These are phyloP conservation scores for Chaetomiaceae sp. DNA, from an alignment of 2,329 filamentous ascomycete species.

Conservation along the genomic window DNA sequence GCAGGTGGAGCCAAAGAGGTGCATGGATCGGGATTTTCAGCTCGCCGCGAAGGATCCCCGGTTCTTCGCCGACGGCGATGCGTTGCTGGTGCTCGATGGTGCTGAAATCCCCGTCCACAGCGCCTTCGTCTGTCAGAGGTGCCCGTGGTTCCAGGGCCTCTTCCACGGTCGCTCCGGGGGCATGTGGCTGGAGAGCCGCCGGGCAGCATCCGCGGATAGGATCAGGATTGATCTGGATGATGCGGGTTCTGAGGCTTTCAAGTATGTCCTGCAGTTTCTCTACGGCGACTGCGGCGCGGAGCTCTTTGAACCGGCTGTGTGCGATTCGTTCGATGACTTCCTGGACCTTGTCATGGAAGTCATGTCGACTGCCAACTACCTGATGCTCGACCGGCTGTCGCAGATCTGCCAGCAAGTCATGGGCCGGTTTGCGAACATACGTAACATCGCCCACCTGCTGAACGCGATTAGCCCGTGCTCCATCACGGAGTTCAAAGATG, in stretches of 20 bases:
- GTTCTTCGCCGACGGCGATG: constrained; percentile 76
- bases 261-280: constrained; percentile 70
- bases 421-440: constrained; percentile 74
- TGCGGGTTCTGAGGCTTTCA: constrained; percentile 65
- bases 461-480: constrained; percentile 82
- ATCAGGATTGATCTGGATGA: constrained; percentile 78
- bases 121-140: constrained; percentile 70
- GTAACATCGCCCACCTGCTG: constrained; percentile 79
- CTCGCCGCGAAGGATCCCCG: constrained; percentile 59
- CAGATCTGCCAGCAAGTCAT: constrained; percentile 83
- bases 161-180: constrained; percentile 85
- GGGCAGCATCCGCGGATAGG: constrained; percentile 37
- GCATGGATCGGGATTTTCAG: constrained; percentile 63
- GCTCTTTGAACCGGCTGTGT: constrained; percentile 71
- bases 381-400: constrained; percentile 88
- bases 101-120: constrained; percentile 71
- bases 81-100: constrained; percentile 70
- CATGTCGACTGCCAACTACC: constrained; percentile 81
- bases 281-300: constrained; percentile 78
- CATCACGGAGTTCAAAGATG: constrained; percentile 79
- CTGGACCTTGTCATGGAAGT: constrained; percentile 87
- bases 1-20: constrained; percentile 59
- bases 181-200: constrained; percentile 71
- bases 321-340: constrained; percentile 70
- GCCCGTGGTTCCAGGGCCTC: constrained; percentile 85